Base-by-base conservation (phyloP, 306 rosid genomes). In the Inga leiocalycina region DNA sequence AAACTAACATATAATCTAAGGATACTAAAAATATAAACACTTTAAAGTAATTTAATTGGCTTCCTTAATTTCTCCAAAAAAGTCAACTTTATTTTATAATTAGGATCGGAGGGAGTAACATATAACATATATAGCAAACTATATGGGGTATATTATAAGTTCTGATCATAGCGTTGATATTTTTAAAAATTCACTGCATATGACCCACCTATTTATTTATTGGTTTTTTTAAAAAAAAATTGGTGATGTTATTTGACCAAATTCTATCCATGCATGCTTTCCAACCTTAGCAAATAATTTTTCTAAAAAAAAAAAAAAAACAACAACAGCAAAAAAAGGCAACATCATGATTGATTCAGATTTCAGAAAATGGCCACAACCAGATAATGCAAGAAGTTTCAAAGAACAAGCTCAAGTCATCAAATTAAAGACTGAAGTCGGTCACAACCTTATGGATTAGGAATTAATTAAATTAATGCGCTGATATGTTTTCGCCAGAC, bases 341-440 rank as follows among this genome's bases (percentile, higher is more conserved):
- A 56, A 44, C 48, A 17, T 64, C 39, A 83, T 70, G 54, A 56
- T 77, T 57, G 78, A 12, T 13, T 45, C 76, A 72, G 76, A 72
- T 72, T 46, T 41, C 15, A 71, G 76, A 71, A 4, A 44, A 1
- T 71, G 30, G 20, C 11, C 54, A 11, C 12, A 16, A 9, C 49
- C 12, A 39, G 32, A 69, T 4, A 49, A 20, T 30, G 0, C 4
- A 45, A 22, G 76, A 72, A 72, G 76, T 45, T 72, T 72, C 76
- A 72, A 0, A 72, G 76, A 71, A 44, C 75, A 43, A 71, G 9
- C 34, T 41, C 54, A 43, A 71, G 75, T 19, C 12, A 20, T 56
- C 74, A 19, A 35, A 20, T 54, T 43, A 69, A 37, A 69, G 43
- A 20, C 19, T 43, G 37, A 37, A 69, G 43, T 67, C 10, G 43